Evolutionary conservation across 768 basidiomycete species (phyloP).

Genomic region (Daedalea quercina): DNA sequence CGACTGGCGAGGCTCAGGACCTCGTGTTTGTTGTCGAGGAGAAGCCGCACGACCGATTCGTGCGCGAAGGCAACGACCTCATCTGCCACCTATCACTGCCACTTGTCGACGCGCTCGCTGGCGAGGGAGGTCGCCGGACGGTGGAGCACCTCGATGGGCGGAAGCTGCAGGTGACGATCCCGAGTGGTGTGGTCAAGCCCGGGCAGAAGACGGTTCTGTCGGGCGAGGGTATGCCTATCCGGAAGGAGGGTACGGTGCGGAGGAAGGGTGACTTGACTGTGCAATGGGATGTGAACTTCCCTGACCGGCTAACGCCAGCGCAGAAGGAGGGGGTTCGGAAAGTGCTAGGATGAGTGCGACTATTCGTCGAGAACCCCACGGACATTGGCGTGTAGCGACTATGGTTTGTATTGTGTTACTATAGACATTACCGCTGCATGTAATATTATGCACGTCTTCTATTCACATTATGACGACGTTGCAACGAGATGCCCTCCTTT

Average conservation of each 20-base stretch:
- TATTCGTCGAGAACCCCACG: neutral
- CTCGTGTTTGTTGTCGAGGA: slow-evolving; percentile 98
- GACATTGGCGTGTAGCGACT: no score
- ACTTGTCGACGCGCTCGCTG: slow-evolving; percentile 78
- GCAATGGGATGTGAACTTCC: slow-evolving; percentile 82
- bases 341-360: slow-evolving; percentile 34
- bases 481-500: no score
- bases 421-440: no score
- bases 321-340: slow-evolving; percentile 82
- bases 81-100: slow-evolving; percentile 53
- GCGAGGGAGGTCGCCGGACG: slow-evolving; percentile 43
- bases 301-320: slow-evolving; percentile 58
- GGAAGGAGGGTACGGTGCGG: slow-evolving; percentile 64
- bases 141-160: slow-evolving; percentile 78
- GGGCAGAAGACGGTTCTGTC: slow-evolving; percentile 61
- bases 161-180: slow-evolving; percentile 60
- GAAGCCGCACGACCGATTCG: slow-evolving; percentile 76
- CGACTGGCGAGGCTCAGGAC: slow-evolving; percentile 67
- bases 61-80: slow-evolving; percentile 79
- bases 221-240: slow-evolving; percentile 89
- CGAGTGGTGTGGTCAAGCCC: slow-evolving; percentile 67
- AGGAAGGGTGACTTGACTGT: slow-evolving; percentile 82
- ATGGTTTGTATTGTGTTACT: no score
- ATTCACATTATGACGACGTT: no score
- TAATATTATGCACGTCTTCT: no score